These are phyloP conservation scores for Rhodotorula sp. DNA, from an alignment of 1,284 basidiomycete genomes.

Conservation along the genomic window DNA sequence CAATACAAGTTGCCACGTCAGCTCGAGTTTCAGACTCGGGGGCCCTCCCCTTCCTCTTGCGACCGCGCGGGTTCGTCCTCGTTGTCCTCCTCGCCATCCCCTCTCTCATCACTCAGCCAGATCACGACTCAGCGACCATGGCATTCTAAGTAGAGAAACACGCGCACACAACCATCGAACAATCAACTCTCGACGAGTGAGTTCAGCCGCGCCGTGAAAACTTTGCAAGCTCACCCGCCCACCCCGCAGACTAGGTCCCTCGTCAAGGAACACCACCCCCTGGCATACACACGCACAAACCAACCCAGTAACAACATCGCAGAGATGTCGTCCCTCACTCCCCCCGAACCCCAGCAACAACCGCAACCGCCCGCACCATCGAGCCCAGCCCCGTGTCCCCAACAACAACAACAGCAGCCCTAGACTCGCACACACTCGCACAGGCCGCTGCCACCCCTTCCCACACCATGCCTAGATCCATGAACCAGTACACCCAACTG, in stretches of 20 bases:
- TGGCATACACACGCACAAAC: background rate
- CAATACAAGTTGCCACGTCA: too few relatives aligned
- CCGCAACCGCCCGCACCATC: slow-evolving; percentile 7
- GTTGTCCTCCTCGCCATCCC: background rate
- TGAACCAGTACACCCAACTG: slow-evolving; percentile 21
- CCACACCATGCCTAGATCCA: slow-evolving; percentile 2
- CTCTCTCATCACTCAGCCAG: background rate
- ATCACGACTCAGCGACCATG: slow-evolving; percentile 7
- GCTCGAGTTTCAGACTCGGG: too few relatives aligned
- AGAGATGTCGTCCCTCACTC: background rate
- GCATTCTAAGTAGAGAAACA: slow-evolving; percentile 13
- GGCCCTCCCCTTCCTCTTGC: too few relatives aligned
- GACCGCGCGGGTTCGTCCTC: background rate
- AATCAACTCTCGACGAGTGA: background rate
- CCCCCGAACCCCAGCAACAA: background rate
- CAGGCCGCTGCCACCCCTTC: background rate
- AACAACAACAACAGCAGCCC: background rate
- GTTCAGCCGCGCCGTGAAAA: background rate
- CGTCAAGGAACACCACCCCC: background rate
- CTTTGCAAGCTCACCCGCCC: background rate
- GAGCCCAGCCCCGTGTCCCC: background rate
- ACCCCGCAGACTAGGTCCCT: background rate
- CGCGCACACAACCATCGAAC: background rate
- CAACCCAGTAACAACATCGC: background rate
- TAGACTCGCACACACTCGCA: background rate